A percentile compares a stretch with the other conserved stretches of the same genome.
Conservation (phyloP, 2,329 filamentous ascomycete species). For the Sclerotinia subarctica region DNA sequence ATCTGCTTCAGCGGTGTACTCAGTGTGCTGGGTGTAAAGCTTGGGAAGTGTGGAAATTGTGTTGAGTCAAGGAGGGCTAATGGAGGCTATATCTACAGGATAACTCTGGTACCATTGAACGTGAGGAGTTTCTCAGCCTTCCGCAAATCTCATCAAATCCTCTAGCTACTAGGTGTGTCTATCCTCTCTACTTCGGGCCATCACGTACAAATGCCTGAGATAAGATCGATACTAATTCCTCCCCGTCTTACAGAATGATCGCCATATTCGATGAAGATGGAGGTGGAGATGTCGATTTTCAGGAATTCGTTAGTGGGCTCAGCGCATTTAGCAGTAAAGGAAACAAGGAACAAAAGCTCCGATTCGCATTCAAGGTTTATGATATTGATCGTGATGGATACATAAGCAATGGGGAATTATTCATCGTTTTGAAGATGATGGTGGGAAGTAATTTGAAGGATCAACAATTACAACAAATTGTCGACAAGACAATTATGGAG, state of each 20-base stretch:
- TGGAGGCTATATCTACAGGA: constrained; percentile 55
- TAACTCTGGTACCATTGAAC: constrained; percentile 96
- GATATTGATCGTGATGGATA: constrained; percentile 98
- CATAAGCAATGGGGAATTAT: constrained; percentile 98
- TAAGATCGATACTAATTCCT: background rate
- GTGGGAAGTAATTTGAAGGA: constrained; percentile 99
- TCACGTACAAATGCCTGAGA: constrained; percentile 1
- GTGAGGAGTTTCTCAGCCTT: constrained; percentile 94
- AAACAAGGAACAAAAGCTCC: constrained; percentile 98
- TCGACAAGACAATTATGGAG: constrained; percentile 99
- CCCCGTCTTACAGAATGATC: constrained; percentile 69
- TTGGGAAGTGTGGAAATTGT: background rate
- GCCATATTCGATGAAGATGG: constrained; percentile 99
- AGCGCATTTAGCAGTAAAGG: constrained; percentile 96
- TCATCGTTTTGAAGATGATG: constrained; percentile 99
- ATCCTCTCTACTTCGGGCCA: constrained; percentile 3
- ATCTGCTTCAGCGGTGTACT: background rate
- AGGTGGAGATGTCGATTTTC: constrained; percentile 95
- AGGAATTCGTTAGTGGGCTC: constrained; percentile 94
- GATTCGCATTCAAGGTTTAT: constrained; percentile 98
- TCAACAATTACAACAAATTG: constrained; percentile 97
- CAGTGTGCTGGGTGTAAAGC: background rate
- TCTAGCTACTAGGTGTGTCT: constrained; percentile 75
- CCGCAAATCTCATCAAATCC: constrained; percentile 98
- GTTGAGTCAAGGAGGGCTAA: constrained; percentile 4